These are phyloP conservation scores for Metschnikowia lunata DNA, from an alignment of 805 yeast genomes.

Conservation along the genomic window DNA sequence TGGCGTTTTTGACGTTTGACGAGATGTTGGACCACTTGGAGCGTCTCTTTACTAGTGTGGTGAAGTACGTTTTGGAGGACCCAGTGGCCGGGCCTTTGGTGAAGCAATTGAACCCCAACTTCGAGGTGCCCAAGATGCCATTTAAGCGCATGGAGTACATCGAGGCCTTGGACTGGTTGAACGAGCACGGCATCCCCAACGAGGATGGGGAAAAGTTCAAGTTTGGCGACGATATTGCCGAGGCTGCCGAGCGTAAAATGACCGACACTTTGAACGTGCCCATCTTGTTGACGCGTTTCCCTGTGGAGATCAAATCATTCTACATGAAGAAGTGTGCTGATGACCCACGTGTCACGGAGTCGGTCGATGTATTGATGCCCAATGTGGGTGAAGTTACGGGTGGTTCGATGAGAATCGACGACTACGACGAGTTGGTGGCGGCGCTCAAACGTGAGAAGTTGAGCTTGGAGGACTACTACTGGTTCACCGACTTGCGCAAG, in stretches of 20 bases:
- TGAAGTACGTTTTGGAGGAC: slow-evolving; percentile 77
- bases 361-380: slow-evolving; percentile 98
- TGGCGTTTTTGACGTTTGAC: slow-evolving; percentile 82
- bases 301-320: slow-evolving; percentile 94
- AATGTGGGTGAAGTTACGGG: slow-evolving; percentile 99
- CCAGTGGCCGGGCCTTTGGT: slow-evolving; percentile 90
- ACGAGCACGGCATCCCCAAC: slow-evolving; percentile 89
- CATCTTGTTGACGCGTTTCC: slow-evolving; percentile 89
- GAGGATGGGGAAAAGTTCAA: slow-evolving; percentile 91
- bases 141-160: slow-evolving; percentile 89
- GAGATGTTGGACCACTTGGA: slow-evolving; percentile 85
- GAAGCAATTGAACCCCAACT: slow-evolving; percentile 88
- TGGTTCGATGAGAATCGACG: slow-evolving; percentile 96
- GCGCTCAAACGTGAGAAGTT: slow-evolving; percentile 94
- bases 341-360: slow-evolving; percentile 93
- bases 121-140: slow-evolving; percentile 77
- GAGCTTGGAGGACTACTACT: slow-evolving; percentile 79
- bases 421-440: slow-evolving; percentile 74
- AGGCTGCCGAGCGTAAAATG: slow-evolving; percentile 99
- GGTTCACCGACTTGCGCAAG: slow-evolving; percentile 93
- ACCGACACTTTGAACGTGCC: slow-evolving; percentile 93
- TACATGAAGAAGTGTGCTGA: slow-evolving; percentile 93
- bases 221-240: slow-evolving; percentile 99
- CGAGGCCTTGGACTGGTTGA: slow-evolving; percentile 92
- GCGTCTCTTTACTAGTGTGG: slow-evolving; percentile 61